These are phyloP conservation scores for Haberlea rhodopensis DNA, from an alignment of 257 asterid genomes.

Conservation along the genomic window DNA sequence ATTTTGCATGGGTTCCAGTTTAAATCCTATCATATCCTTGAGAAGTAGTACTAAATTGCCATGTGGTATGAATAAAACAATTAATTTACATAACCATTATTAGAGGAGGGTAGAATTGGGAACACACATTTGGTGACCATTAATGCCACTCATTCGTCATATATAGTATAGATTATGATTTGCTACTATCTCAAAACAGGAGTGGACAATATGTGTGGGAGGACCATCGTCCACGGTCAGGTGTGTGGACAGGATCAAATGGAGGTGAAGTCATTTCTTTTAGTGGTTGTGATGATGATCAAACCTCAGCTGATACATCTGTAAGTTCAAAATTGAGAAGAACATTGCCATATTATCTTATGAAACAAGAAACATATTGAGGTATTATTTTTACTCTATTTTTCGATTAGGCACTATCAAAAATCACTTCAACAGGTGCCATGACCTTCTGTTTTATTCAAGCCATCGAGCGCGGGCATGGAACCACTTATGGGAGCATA, in stretches of 20 bases:
- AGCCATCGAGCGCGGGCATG: slow-evolving; percentile 93
- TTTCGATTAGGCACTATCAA: slow-evolving; percentile 72
- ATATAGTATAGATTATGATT: no score
- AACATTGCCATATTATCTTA: neutral
- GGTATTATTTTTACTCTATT: slow-evolving; percentile 24
- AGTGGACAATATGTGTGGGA: slow-evolving; percentile 86
- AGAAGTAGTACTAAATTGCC: no score
- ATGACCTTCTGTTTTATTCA: slow-evolving; percentile 96
- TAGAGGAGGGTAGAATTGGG: no score
- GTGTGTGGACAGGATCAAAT: slow-evolving; percentile 81
- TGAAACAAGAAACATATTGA: slow-evolving; percentile 2
- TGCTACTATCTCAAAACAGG: slow-evolving; percentile 38
- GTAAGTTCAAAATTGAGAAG: slow-evolving; percentile 42
- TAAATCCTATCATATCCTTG: neutral
- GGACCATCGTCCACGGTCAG: slow-evolving; percentile 95
- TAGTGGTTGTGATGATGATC: slow-evolving; percentile 95
- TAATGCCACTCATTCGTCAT: no score
- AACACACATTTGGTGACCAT: no score
- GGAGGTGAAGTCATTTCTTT: slow-evolving; percentile 94
- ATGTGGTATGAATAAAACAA: no score
- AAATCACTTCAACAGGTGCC: slow-evolving; percentile 92
- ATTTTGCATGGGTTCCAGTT: neutral
- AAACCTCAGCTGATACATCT: slow-evolving; percentile 94
- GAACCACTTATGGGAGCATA: slow-evolving; percentile 73
- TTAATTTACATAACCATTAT: no score